Percentiles rank a stretch among this genome's conserved stretches.
Evolutionary conservation across 2,329 filamentous ascomycete species (phyloP).

Genomic region (Tolypocladium sp.): DNA sequence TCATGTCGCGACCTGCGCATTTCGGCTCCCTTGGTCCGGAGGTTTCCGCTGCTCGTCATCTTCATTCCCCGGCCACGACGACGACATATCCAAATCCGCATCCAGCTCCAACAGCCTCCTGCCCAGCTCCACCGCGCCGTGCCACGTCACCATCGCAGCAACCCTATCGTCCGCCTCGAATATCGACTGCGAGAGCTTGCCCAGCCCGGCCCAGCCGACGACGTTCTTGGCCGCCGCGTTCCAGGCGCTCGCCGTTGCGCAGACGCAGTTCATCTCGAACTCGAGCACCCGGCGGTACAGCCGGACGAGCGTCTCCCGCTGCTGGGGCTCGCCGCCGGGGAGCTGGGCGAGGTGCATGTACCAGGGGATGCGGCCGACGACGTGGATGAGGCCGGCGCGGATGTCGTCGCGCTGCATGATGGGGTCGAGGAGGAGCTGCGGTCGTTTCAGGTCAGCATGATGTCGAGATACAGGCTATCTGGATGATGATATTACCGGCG

Average conservation of each 20-base stretch:
- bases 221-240: slow-evolving; percentile 26
- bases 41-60: neutral
- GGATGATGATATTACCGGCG: slow-evolving; percentile 18
- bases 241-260: slow-evolving; percentile 26
- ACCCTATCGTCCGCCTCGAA: slow-evolving; percentile 16
- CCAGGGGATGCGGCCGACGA: slow-evolving; percentile 22
- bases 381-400: slow-evolving; percentile 18
- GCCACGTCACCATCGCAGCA: slow-evolving; percentile 10
- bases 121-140: slow-evolving; percentile 8
- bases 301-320: slow-evolving; percentile 14
- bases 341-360: slow-evolving; percentile 22
- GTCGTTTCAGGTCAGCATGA: neutral
- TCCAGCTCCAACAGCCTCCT: slow-evolving; percentile 8
- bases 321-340: slow-evolving; percentile 7
- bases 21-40: neutral
- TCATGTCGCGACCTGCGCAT: neutral
- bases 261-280: slow-evolving; percentile 30
- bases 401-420: slow-evolving; percentile 22
- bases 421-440: slow-evolving; percentile 24
- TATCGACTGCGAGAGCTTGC: slow-evolving; percentile 15
- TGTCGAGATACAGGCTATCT: neutral
- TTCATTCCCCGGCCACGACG: neutral
- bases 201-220: slow-evolving; percentile 23
- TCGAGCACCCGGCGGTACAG: slow-evolving; percentile 24
- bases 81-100: slow-evolving; percentile 1